phyloP scores from a whole-genome alignment of 202 grass and related monocot species.

The Setaria italica region DNA sequence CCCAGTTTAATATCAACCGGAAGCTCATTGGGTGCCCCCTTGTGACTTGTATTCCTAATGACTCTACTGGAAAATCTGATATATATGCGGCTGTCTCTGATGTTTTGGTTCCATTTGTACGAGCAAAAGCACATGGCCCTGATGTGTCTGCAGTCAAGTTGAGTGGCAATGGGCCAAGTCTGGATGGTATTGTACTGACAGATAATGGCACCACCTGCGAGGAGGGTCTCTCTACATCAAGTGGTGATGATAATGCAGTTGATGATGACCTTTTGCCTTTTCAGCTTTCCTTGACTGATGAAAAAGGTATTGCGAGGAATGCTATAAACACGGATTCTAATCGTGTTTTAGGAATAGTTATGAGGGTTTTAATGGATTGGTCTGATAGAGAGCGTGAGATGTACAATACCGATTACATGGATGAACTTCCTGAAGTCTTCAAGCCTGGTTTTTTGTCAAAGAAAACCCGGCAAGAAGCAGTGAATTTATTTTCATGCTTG shows the following conservation, averaged over 20 bases:
- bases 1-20: constrained; percentile 56
- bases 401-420: constrained; percentile 77
- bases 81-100: constrained; percentile 67
- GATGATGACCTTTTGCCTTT: constrained; percentile 56
- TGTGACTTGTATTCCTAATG: constrained; percentile 73
- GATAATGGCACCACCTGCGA: constrained; percentile 54
- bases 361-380: constrained; percentile 88
- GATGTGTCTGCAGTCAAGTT: constrained; percentile 41
- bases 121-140: constrained; percentile 56
- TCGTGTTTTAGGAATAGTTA: constrained; percentile 25
- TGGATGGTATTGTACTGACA: constrained; percentile 79
- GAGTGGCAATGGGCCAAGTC: constrained; percentile 67
- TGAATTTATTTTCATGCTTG: constrained; percentile 93
- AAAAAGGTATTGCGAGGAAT: constrained; percentile 59
- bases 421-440: constrained; percentile 87
- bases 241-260: constrained; percentile 52
- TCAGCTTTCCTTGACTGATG: constrained; percentile 81
- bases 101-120: constrained; percentile 70
- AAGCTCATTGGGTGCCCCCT: constrained; percentile 88
- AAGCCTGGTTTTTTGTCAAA: constrained; percentile 87
- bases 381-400: constrained; percentile 71
- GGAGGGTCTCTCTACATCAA: constrained; percentile 54
- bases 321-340: constrained; percentile 59
- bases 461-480: constrained; percentile 88
- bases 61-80: constrained; percentile 60